Conservation (phyloP, 2,329 filamentous ascomycete genomes). For the Aspergillus melleus region DNA sequence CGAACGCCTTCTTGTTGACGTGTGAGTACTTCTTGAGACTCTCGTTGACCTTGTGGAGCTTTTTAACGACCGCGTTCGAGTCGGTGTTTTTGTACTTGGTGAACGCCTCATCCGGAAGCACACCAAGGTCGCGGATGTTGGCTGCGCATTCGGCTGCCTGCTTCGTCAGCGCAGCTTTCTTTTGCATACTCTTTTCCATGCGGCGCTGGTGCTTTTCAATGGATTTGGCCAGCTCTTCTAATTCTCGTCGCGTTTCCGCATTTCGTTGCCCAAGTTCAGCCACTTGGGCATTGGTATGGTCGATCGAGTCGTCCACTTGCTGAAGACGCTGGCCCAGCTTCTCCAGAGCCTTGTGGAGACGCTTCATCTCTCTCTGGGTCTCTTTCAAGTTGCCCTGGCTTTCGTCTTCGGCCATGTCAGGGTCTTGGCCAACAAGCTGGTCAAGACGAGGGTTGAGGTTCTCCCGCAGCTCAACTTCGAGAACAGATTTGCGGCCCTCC, state of each 20-base stretch:
- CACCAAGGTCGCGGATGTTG: slow-evolving; percentile 89
- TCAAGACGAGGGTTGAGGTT: slow-evolving; percentile 86
- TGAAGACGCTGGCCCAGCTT: slow-evolving; percentile 67
- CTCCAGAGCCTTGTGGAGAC: slow-evolving; percentile 67
- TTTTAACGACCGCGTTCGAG: slow-evolving; percentile 69
- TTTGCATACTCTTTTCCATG: slow-evolving; percentile 89
- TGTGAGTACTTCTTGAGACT: slow-evolving; percentile 94
- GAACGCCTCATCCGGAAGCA: slow-evolving; percentile 90
- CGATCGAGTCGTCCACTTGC: slow-evolving; percentile 74
- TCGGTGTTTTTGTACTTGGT: slow-evolving; percentile 85
- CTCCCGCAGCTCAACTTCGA: slow-evolving; percentile 86
- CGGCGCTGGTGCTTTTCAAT: slow-evolving; percentile 86
- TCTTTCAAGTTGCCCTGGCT: slow-evolving; percentile 69
- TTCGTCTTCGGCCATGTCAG: slow-evolving; percentile 63
- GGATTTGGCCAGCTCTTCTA: slow-evolving; percentile 71
- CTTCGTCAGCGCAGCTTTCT: slow-evolving; percentile 75
- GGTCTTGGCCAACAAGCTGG: slow-evolving; percentile 74
- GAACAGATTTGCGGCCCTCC: slow-evolving; percentile 75
- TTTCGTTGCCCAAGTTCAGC: slow-evolving; percentile 59
- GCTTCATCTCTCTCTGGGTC: slow-evolving; percentile 76
- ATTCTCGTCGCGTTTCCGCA: slow-evolving; percentile 66
- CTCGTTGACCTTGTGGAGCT: slow-evolving; percentile 87
- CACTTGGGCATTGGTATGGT: slow-evolving; percentile 56
- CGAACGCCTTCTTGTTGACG: slow-evolving; percentile 99
- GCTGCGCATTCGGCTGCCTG: slow-evolving; percentile 79